These are phyloP conservation scores for Ophiocordyceps australis DNA, from an alignment of 2,329 filamentous ascomycete genomes.

Conservation along the genomic window DNA sequence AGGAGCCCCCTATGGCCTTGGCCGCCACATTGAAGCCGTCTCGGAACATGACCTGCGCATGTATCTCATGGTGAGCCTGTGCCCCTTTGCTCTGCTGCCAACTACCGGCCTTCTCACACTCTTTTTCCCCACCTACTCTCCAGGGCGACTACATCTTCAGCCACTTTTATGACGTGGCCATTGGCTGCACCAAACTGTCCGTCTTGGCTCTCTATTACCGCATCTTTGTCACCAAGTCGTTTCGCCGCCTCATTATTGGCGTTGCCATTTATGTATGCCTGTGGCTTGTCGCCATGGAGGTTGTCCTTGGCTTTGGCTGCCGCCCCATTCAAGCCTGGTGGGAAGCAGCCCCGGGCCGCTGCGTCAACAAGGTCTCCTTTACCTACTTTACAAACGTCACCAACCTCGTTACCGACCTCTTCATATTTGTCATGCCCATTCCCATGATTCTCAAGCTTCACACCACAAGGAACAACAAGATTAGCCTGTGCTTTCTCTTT, in stretches of 20 bases:
- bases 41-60: neutral
- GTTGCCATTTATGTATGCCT: neutral
- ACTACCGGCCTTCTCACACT: no score
- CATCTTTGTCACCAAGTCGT: neutral
- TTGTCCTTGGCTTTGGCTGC: neutral
- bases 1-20: neutral
- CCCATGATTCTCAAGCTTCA: neutral
- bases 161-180: neutral
- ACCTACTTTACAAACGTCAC: neutral
- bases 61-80: no score
- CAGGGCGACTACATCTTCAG: neutral
- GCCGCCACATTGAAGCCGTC: neutral
- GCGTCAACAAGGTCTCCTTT: neutral
- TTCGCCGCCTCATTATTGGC: neutral
- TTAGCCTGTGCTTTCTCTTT: neutral
- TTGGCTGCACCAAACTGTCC: neutral
- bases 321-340: neutral
- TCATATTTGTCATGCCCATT: neutral
- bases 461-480: neutral
- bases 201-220: neutral
- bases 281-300: neutral
- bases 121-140: no score
- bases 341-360: neutral
- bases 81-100: no score
- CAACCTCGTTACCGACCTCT: neutral